Evolutionary conservation across 1,284 basidiomycete species (phyloP).

Genomic region (Trametes sp.): DNA sequence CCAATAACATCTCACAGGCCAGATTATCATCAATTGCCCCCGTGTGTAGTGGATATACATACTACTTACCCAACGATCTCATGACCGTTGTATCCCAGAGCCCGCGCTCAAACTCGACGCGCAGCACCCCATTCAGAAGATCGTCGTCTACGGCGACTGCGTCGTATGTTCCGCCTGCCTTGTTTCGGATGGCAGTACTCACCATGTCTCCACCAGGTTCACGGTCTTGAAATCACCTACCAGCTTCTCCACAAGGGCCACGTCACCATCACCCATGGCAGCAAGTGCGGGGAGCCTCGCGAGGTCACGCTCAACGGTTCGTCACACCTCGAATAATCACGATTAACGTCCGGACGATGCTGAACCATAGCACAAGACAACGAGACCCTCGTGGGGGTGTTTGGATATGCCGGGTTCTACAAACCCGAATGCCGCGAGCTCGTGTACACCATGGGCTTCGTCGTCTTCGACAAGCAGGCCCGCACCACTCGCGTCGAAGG

Average conservation of each 20-base stretch:
- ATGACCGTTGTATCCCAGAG: no score
- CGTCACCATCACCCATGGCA: constrained; percentile 20
- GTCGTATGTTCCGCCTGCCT: constrained; percentile 6
- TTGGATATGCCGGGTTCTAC: constrained; percentile 25
- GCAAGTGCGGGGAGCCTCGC: not conserved
- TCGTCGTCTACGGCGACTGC: constrained; percentile 22
- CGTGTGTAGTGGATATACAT: no score
- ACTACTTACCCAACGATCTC: no score
- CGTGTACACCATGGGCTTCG: constrained; percentile 27
- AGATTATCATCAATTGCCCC: not conserved
- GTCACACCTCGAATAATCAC: no score
- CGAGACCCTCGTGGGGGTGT: constrained; percentile 9
- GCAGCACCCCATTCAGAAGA: constrained; percentile 23
- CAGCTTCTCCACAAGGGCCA: constrained; percentile 5
- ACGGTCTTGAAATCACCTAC: constrained; percentile 27
- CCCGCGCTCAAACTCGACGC: constrained; percentile 17
- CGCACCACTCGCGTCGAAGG: constrained; percentile 23
- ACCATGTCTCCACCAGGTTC: constrained; percentile 13
- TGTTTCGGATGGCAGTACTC: not conserved
- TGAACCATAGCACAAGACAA: no score
- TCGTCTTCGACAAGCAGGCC: constrained; percentile 24
- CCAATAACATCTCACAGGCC: not conserved
- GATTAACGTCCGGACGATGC: no score
- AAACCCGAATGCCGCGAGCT: constrained; percentile 22
- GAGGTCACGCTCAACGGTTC: constrained; percentile 1